Percentiles rank a stretch among this genome's conserved stretches.
Conservation (phyloP, 2,329 filamentous ascomycete genomes). For the Dissoconium aciculare region DNA sequence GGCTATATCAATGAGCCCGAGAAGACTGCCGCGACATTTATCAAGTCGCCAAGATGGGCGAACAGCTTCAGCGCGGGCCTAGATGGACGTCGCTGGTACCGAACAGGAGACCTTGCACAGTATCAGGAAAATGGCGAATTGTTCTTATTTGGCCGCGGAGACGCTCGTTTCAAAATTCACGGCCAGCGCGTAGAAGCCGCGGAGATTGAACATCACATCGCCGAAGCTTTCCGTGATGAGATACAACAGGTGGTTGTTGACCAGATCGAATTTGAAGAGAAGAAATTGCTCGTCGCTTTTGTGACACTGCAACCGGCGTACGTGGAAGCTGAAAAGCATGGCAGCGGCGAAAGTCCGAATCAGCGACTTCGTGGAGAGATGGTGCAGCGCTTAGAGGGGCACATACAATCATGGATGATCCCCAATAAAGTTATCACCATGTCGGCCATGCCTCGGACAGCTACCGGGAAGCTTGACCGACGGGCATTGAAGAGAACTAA, state of each 20-base stretch:
- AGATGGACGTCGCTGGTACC: too few relatives aligned
- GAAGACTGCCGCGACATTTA: slow-evolving; percentile 21
- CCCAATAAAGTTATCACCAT: background rate
- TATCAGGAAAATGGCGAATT: slow-evolving; percentile 3
- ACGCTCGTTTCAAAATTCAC: slow-evolving; percentile 1
- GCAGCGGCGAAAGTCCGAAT: background rate
- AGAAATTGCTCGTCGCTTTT: slow-evolving; percentile 1
- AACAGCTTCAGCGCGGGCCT: too few relatives aligned
- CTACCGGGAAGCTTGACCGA: slow-evolving; percentile 3
- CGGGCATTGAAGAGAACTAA: slow-evolving; percentile 1
- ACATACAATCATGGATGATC: slow-evolving; percentile 1
- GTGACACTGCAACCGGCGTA: background rate
- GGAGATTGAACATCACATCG: slow-evolving; percentile 2
- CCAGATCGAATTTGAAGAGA: background rate
- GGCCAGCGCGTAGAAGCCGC: slow-evolving; percentile 3
- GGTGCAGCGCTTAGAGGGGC: background rate
- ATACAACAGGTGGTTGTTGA: slow-evolving; percentile 3
- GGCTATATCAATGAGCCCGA: slow-evolving; percentile 27
- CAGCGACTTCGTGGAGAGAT: background rate
- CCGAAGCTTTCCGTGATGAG: background rate
- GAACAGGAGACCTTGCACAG: slow-evolving; percentile 2
- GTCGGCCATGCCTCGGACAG: slow-evolving; percentile 1
- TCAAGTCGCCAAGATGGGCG: slow-evolving; percentile 17
- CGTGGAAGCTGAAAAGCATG: background rate
- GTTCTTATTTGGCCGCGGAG: slow-evolving; percentile 1